Conservation (phyloP, 805 yeast species). For the Grigorovia jiainica region DNA sequence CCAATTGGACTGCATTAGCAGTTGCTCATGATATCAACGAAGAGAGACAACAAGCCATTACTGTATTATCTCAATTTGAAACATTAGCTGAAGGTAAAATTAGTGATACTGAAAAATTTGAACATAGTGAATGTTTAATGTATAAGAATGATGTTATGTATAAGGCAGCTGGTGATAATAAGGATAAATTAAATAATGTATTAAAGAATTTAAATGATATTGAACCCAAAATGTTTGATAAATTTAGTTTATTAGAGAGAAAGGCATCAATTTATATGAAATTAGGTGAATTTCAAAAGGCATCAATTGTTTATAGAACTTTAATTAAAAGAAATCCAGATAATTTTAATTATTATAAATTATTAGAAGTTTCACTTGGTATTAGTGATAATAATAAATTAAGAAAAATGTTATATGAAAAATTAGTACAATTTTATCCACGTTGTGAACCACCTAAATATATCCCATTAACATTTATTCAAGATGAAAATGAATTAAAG, state of each 20-base stretch:
- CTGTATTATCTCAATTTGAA: slow-evolving; percentile 68
- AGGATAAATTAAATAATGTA: slow-evolving; percentile 42
- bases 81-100: slow-evolving; percentile 59
- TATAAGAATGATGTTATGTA: slow-evolving; percentile 61
- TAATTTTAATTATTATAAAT: slow-evolving; percentile 50
- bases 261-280: slow-evolving; percentile 55
- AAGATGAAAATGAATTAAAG: slow-evolving; percentile 38
- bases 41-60: slow-evolving; percentile 59
- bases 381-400: slow-evolving; percentile 35
- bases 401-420: slow-evolving; percentile 54
- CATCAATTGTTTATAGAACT: slow-evolving; percentile 56
- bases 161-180: slow-evolving; percentile 45
- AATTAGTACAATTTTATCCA: slow-evolving; percentile 64
- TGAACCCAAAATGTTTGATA: slow-evolving; percentile 46
- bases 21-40: slow-evolving; percentile 72
- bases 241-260: slow-evolving; percentile 51
- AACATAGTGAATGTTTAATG: slow-evolving; percentile 71
- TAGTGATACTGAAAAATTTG: slow-evolving; percentile 57
- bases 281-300: slow-evolving; percentile 49
- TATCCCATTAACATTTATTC: slow-evolving; percentile 66
- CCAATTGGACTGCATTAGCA: slow-evolving; percentile 85
- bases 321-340: slow-evolving; percentile 84
- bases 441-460: slow-evolving; percentile 70
- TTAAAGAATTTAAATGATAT: slow-evolving; percentile 50
- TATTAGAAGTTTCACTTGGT: slow-evolving; percentile 58